Evolutionary conservation across 2,329 filamentous ascomycete species (phyloP), one percentile per base, ranked within the genome.

Genomic region (Tolypocladium tropicale): DNA sequence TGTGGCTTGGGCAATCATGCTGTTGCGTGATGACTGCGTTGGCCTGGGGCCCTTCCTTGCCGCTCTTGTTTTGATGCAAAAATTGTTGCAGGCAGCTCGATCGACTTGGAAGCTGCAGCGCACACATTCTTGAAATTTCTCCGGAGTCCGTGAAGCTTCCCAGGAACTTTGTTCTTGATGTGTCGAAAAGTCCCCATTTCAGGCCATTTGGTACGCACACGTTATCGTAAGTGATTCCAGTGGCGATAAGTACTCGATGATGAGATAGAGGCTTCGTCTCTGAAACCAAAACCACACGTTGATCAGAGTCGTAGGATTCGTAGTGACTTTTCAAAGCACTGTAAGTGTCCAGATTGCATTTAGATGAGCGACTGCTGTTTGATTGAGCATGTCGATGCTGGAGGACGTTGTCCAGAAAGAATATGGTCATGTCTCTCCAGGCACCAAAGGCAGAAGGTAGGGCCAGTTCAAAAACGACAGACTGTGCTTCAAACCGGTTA

Each of bases 21-120:
- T 82, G 78, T 0, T 61, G 64, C 0, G 81, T 72, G 21, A 87
- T 72, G 0, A 81, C 76, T 0, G 70, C 61, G 57, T 88, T 87
- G 0, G 78, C 69, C 0, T 64, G 53, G 61, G 55, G 1, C 67
- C 73, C 52, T 67, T 59, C 0, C 11, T 6, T 33, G 6, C 23
- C 1, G 14, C 25, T 16, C 14, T 5, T 14, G 28, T 10, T n/a
- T 12, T 23, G 32, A 18, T 12, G 6, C 12, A 56, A 34, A 14
- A 39, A 53, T 7, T 4, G n/a, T 23, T 54, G 46, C 16, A 52
- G 39, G 14, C 18, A 18, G n/a, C 21, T 23, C 4, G 30, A 43
- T 10, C n/a, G 23, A 10, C n/a, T 4, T 9, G 52, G 10, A 2
- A 56, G 28, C 1, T 28, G n/a, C 12, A 51, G 23, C 3, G 30